These are phyloP conservation scores for Sporothrix inflata DNA, from an alignment of 2,329 filamentous ascomycete species.

Conservation along the genomic window DNA sequence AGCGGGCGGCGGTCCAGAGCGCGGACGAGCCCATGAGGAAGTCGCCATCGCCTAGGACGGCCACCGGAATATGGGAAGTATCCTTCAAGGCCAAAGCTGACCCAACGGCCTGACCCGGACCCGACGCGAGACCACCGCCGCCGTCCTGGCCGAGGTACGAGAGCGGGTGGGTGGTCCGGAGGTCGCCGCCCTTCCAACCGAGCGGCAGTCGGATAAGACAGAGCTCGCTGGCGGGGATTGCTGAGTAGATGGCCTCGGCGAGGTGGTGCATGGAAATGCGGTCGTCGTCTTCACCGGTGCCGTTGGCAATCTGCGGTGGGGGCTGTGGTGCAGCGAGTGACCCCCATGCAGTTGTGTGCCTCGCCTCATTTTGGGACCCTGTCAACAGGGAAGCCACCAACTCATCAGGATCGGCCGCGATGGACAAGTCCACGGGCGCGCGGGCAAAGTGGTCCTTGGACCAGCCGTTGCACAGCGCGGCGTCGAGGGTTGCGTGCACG, in stretches of 20 bases:
- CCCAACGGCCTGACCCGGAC: constrained; percentile 22
- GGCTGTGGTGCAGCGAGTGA: too few species aligned
- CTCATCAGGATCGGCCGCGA: constrained; percentile 21
- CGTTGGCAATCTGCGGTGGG: neutral
- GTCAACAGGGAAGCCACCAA: constrained; percentile 16
- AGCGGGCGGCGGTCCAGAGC: constrained; percentile 24
- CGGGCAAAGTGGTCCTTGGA: constrained; percentile 25
- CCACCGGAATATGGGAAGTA: neutral
- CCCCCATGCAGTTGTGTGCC: neutral
- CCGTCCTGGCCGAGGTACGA: constrained; percentile 26
- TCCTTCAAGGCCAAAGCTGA: constrained; percentile 22
- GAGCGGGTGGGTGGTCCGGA: constrained; percentile 20
- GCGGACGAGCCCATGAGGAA: constrained; percentile 27
- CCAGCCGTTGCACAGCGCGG: constrained; percentile 25
- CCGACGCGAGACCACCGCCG: constrained; percentile 20
- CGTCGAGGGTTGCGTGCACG: constrained; percentile 25
- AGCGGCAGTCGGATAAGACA: constrained; percentile 26
- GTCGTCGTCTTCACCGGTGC: neutral
- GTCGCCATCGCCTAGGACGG: constrained; percentile 28
- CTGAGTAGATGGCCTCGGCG: constrained; percentile 8
- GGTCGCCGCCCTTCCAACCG: constrained; percentile 23
- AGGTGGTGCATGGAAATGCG: neutral
- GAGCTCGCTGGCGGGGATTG: neutral
- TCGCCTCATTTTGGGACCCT: neutral
- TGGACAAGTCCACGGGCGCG: constrained; percentile 12